Percentiles rank a stretch among this genome's conserved stretches.
Conservation (phyloP, 257 asterid species). For the Paraleonurus japonicus region DNA sequence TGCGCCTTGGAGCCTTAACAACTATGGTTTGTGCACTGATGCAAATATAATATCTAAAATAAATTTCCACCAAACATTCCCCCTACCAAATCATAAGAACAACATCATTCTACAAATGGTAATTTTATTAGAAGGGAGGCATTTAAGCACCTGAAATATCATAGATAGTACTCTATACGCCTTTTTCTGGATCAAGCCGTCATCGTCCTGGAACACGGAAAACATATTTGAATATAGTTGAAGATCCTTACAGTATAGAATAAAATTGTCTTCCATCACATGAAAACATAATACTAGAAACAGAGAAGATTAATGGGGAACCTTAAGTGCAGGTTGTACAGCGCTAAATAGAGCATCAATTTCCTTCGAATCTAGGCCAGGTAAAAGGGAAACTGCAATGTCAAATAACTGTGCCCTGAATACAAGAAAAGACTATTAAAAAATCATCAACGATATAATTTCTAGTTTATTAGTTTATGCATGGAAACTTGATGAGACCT, state of each 20-base stretch:
- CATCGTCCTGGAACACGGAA: conserved; percentile 58
- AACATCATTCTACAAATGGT: not conserved
- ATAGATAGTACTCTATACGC: conserved; percentile 77
- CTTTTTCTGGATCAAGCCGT: conserved; percentile 85
- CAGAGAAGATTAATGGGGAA: conserved; percentile 24
- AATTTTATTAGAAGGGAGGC: conserved; percentile 5
- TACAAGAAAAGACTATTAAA: conserved; percentile 22
- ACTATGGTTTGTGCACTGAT: not conserved
- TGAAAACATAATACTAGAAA: not conserved
- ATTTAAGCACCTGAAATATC: conserved; percentile 60
- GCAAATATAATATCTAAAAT: not conserved
- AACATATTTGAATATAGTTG: not conserved
- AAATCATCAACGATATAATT: not conserved
- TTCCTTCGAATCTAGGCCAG: conserved; percentile 72
- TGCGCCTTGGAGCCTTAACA: too few species aligned
- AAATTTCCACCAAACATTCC: not conserved
- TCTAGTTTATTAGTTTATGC: conserved; percentile 11
- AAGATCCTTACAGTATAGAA: conserved; percentile 7
- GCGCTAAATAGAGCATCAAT: conserved; percentile 61
- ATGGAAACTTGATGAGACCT: too few species aligned
- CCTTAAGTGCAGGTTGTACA: conserved; percentile 65
- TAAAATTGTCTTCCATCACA: conserved; percentile 5
- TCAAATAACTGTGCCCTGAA: conserved; percentile 80
- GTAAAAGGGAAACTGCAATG: conserved; percentile 79
- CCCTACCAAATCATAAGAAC: conserved; percentile 3